A percentile compares a stretch with the other conserved stretches of the same genome.
phyloP scores from a whole-genome alignment of 2,329 filamentous ascomycete genomes.

The Curvularia eragrostidis region DNA sequence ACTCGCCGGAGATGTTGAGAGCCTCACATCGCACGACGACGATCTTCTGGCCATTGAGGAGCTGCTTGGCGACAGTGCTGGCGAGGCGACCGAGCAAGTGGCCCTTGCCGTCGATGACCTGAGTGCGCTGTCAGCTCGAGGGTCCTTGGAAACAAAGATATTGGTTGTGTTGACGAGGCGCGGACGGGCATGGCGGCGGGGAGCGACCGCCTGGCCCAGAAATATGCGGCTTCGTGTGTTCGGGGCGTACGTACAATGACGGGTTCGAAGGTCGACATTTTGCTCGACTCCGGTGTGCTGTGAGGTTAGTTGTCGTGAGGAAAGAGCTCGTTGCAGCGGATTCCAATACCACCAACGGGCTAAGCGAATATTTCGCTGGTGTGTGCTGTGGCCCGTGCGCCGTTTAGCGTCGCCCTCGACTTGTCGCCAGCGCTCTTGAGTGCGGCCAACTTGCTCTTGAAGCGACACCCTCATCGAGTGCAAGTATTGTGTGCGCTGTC shows the following conservation, averaged over 20 bases:
- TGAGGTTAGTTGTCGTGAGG: conserved; percentile 39
- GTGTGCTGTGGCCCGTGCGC: conserved; percentile 15
- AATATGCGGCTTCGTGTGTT: conserved; percentile 17
- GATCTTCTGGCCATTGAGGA: conserved; percentile 99
- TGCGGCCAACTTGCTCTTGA: neutral
- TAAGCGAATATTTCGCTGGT: conserved; percentile 17
- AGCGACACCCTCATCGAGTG: neutral
- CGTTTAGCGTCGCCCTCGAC: conserved; percentile 11
- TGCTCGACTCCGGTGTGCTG: conserved; percentile 50
- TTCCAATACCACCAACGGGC: conserved; percentile 12
- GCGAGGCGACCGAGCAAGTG: conserved; percentile 99
- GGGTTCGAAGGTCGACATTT: conserved; percentile 71
- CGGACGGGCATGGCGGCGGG: conserved; percentile 16
- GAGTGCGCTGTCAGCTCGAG: conserved; percentile 41
- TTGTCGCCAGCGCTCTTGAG: neutral
- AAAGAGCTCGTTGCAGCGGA: conserved; percentile 22
- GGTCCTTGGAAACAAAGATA: conserved; percentile 8
- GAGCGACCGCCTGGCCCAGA: conserved; percentile 18
- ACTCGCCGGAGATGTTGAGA: conserved; percentile 99
- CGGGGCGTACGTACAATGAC: conserved; percentile 63
- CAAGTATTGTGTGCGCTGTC: neutral
- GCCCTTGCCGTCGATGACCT: conserved; percentile 99
- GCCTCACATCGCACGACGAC: conserved; percentile 98
- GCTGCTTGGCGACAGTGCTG: conserved; percentile 98
- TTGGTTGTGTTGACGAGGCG: conserved; percentile 14